A percentile compares a stretch with the other conserved stretches of the same genome.
Evolutionary conservation across 2,329 filamentous ascomycete genomes (phyloP).

Genomic region (Exophiala mesophila): DNA sequence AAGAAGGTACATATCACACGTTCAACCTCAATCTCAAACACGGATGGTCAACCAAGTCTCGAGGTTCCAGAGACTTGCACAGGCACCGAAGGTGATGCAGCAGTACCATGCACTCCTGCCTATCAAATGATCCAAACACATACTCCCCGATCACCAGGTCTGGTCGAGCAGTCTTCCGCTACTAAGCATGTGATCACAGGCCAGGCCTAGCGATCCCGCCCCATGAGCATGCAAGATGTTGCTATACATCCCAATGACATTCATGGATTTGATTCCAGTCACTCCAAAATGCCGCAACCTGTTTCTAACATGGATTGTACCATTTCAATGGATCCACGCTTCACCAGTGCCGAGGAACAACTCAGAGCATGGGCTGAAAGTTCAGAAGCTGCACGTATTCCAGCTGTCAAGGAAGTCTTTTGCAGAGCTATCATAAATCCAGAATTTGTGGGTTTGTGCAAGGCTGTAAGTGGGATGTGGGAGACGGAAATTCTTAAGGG

Average conservation of each 20-base stretch:
- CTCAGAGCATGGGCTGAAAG: conserved; percentile 6
- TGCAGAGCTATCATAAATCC: conserved; percentile 40
- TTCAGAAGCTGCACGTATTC: neutral
- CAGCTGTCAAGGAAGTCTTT: conserved; percentile 34
- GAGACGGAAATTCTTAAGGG: conserved; percentile 14
- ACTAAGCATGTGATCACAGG: neutral
- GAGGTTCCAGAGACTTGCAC: neutral
- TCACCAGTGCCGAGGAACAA: conserved; percentile 1
- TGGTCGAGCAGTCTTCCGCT: neutral
- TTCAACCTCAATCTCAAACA: neutral
- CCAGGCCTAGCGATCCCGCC: neutral
- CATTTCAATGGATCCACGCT: conserved; percentile 1
- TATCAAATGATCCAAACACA: conserved; percentile 14
- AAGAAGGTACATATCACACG: neutral
- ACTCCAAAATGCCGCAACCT: too few species aligned
- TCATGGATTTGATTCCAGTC: too few species aligned
- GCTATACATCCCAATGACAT: too few species aligned
- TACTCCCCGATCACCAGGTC: conserved; percentile 13
- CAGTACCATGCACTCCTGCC: conserved; percentile 17
- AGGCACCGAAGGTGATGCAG: neutral
- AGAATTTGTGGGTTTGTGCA: conserved; percentile 36
- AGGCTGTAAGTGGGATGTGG: conserved; percentile 40
- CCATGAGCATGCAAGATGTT: too few species aligned
- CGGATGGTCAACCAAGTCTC: neutral
- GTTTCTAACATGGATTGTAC: too few species aligned